Base-by-base conservation (phyloP, 2,329 filamentous ascomycete genomes). In the Fusarium newnesense region DNA sequence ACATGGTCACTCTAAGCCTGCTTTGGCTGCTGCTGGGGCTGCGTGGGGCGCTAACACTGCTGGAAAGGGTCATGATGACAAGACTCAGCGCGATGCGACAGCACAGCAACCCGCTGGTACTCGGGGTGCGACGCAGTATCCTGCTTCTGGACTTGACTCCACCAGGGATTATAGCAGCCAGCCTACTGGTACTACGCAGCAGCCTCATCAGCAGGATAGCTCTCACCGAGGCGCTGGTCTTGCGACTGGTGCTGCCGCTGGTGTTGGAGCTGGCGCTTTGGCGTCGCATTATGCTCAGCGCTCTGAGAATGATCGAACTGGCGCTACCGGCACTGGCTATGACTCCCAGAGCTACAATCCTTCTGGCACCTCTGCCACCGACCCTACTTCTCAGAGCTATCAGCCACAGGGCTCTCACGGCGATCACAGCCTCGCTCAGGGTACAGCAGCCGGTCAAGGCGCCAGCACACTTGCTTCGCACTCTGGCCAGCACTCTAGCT, bases 21-120 rank as follows among this genome's bases (percentile, higher is more conserved):
- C 68, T 10, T 9, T 75, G 1, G 74, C 64, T n/a, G 70, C 66
- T 6, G 71, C 74, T 28, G 73, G 70, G 13, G 70, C 62, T 30
- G 74, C 50, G 0, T 54, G 62, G 21, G 65, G 68, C 34, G 58
- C 70, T 0, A 70, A 67, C 37, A 44, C 73, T 52, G 73, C 73
- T 26, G 60, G 67, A 1, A 28, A 46, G 16, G 73, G 54, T 4
- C 28, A 67, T 2, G 70, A 69, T 11, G 67, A 75, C 1, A 30
- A 34, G 34, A 47, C 37, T 26, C 66, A 58, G 15, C 64, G 40
- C 4, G 40, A 62, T 13, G 30, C 40, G 2, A 56, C 52, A 1
- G 18, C 32, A 50, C 66, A 67, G 7, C 50, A 61, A 5, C 43
- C 56, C 9, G 9, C 58, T 24, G 12, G 28, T 3, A 40, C 56